These are phyloP conservation scores for Sporothrix pseudoabietina DNA, from an alignment of 2,329 filamentous ascomycete genomes.

Conservation along the genomic window DNA sequence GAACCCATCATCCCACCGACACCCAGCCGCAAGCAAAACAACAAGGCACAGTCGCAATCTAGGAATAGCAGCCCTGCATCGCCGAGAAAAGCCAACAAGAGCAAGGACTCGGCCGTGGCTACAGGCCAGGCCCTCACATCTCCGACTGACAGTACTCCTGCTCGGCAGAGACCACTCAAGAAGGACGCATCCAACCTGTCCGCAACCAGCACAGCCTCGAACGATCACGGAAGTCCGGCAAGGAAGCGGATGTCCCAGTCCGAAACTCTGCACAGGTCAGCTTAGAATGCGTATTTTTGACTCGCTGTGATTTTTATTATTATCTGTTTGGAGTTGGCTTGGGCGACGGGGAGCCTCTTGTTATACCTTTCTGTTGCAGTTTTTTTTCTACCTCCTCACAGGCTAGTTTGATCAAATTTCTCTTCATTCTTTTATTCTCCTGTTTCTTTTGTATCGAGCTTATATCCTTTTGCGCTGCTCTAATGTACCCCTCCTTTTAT, in stretches of 20 bases:
- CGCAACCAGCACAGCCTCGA: background rate
- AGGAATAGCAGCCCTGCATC: background rate
- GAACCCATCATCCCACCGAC: background rate
- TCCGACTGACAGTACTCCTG: background rate
- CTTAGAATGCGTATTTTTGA: slow-evolving; percentile 9
- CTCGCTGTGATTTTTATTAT: slow-evolving; percentile 30
- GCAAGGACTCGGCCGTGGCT: slow-evolving; percentile 6
- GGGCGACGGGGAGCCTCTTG: background rate
- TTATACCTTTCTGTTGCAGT: background rate
- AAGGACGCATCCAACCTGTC: slow-evolving; percentile 14
- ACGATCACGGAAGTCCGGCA: background rate
- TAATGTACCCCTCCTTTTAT: background rate
- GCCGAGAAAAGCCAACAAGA: background rate
- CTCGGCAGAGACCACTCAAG: slow-evolving; percentile 23
- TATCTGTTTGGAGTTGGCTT: background rate
- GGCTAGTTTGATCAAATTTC: background rate
- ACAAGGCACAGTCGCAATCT: slow-evolving; percentile 2
- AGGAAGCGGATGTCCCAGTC: background rate
- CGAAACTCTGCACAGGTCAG: background rate
- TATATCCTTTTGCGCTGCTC: slow-evolving; percentile 15
- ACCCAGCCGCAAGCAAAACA: slow-evolving; percentile 10
- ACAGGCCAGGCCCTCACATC: background rate
- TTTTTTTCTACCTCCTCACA: background rate
- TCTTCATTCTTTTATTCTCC: background rate
- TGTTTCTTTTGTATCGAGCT: background rate